Evolutionary conservation across 2,329 filamentous ascomycete species (phyloP), one percentile per base, ranked within the genome.

Genomic region (Arthroderma sp.): DNA sequence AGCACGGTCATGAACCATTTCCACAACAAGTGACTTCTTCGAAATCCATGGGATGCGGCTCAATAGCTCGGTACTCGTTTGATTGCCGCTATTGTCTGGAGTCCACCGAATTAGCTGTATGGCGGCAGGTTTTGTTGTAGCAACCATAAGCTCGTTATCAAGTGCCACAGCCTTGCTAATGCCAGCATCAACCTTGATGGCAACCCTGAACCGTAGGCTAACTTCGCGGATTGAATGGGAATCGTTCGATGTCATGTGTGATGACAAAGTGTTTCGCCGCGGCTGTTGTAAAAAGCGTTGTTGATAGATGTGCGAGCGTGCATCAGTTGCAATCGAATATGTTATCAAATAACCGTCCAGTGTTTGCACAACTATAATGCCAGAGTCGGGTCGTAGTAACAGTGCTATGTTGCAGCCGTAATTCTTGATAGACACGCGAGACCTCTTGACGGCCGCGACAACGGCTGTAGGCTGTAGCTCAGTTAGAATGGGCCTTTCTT

Each of bases 31-130:
- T 1, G 81, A 78, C 70, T 87, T 91, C 70, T 88, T 91, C 55
- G 85, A 83, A 21, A 96, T 73, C 85, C 90, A 95, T 52, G 81
- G 74, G 83, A 96, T 95, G 56, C 87, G 86, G 66, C 85, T 91
- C 60, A 97, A 75, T 6, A 97, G 79, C 71, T 97, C 91, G 0
- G 93, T 96, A 63, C 83, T 90, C 2, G 91, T 96, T 71, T 97
- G 91, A 60, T 81, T 86, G 19, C 88, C 87, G 35, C 79, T 81
- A 62, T 80, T 85, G 68, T 95, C 91, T 1, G 91, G 87, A 0
- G 86, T 87, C 93, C 93, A 98, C 59, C 87, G 83, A 64, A 98
- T 97, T 72, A 91, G 96, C 71, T 98, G 93, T 15, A 97, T 83
- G n/a, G 93, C 91, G 0, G 91, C 85, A 2, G 93, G 93, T 67